phyloP scores from a whole-genome alignment of 1,139 yeast species.

The Yamadazyma atlantica region DNA sequence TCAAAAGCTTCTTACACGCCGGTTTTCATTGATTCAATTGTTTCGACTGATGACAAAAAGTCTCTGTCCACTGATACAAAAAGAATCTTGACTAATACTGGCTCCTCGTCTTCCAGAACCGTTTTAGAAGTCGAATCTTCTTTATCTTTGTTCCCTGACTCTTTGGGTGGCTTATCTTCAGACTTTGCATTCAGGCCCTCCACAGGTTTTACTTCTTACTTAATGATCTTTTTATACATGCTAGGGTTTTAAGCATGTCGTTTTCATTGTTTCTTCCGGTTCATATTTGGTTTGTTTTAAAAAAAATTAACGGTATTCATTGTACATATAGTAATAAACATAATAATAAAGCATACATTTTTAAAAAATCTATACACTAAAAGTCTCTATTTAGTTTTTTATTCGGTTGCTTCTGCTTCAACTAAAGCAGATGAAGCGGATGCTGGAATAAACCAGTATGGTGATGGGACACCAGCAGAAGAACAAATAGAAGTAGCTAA shows the following conservation, averaged over 20 bases:
- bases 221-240: constrained; percentile 1
- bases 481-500: constrained; percentile 26
- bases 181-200: not conserved
- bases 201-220: not conserved
- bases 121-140: not conserved
- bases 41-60: not conserved
- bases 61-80: not conserved
- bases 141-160: not conserved
- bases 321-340: not conserved
- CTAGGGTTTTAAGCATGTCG: not conserved
- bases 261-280: not conserved
- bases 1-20: constrained; percentile 9
- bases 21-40: constrained; percentile 5
- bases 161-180: not conserved
- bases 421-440: constrained; percentile 32
- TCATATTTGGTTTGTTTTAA: not conserved
- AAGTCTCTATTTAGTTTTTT: too few relatives aligned
- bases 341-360: not conserved
- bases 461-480: constrained; percentile 24
- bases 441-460: constrained; percentile 22
- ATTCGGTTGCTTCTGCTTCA: constrained; percentile 24
- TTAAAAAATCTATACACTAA: too few relatives aligned
- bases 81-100: not conserved
- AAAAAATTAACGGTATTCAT: not conserved
- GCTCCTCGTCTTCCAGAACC: not conserved